Evolutionary conservation across 306 rosid genomes (phyloP), one percentile per base, ranked within the genome.

Genomic region (Citrullus mucosospermus): DNA sequence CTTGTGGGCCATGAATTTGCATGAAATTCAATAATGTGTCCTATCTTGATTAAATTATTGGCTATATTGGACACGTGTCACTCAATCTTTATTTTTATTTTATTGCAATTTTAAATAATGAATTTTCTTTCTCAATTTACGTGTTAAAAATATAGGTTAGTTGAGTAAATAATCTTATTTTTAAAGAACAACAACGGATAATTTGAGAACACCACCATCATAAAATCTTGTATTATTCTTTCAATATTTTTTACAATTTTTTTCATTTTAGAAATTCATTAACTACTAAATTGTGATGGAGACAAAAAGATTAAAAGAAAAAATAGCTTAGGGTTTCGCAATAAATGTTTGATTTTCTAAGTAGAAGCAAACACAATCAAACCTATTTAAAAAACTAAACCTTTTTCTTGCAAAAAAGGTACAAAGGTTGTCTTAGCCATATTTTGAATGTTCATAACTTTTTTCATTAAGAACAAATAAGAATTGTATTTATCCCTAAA

Each of bases 391-490:
- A 69, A 66, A 67, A 41, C 56, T 69, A 44, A 13, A 69, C 34
- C 76, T 69, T 46, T 44, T 69, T 39, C 3, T 44, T 44, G 36
- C 76, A 44, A 44, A 51, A 58, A 10, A 18, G 54, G 76, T 20
- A 69, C 76, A 69, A 46, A 44, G 36, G 34, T 44, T 69, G 36
- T 25, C 75, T 44, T 22, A 14, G 73, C 50, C 76, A 46, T 12
- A 69, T 20, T 69, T 43, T 69, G 38, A n/a, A 46, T 46, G 34
- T 20, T 44, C 55, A 8, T 69, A 6, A 16, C 54, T 18, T 68
- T 69, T 69, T 69, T 69, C 36, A 69, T 14, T 20, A 69, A 69
- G 20, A 69, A 68, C 75, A 68, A 68, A 68, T 68, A 68, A 68
- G 32, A 68, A 41, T 43, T 41, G 53, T 65, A 65, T n/a, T 43